Base-by-base conservation (phyloP, 169 alveolate genomes). In the Eimeria tenella region DNA sequence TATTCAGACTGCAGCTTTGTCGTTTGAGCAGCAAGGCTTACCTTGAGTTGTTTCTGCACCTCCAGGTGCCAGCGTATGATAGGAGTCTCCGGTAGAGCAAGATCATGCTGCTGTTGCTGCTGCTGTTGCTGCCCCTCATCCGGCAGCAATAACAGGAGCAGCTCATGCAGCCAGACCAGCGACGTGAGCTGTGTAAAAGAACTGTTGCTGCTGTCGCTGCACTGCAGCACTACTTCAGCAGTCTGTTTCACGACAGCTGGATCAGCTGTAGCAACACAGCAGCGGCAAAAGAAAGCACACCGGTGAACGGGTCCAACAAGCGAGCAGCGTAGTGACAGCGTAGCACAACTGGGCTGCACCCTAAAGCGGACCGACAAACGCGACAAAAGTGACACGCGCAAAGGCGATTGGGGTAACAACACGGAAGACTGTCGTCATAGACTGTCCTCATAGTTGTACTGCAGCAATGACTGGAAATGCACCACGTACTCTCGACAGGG, bases 181-280 rank as follows among this genome's bases (percentile, higher is more conserved):
- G 96, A 93, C n/a, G 96, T 94, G 23, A 94, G 84, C 10, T 90
- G 94, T 60, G 84, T 55, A 52, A 94, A 94, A 84, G 96, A 87
- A 49, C 91, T 53, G 86, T 74, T 71, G 91, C 77, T 86, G 55
- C 77, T 75, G 71, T 81, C 82, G 84, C 86, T 84, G 70, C 91
- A 79, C 83, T 81, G 71, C 65, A 94, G 84, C 63, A 88, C 89
- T 60, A 88, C 86, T 6, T 56, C 86, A 49, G 82, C 95, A 15
- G 75, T 88, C 58, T 82, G 58, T 5, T 79, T 70, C 70, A 93
- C 71, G 21, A 58, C 89, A 10, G 73, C 82, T 6, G 89, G 93
- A 10, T 93, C 95, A 52, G 90, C 94, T 90, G 89, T 21, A 9
- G 82, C 94, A 90, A 42, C 19, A 58, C 25, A 25, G 53, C 90